A percentile compares a stretch with the other conserved stretches of the same genome.
Conservation (phyloP, 306 rosid genomes). For the Herpetospermum pedunculosum region DNA sequence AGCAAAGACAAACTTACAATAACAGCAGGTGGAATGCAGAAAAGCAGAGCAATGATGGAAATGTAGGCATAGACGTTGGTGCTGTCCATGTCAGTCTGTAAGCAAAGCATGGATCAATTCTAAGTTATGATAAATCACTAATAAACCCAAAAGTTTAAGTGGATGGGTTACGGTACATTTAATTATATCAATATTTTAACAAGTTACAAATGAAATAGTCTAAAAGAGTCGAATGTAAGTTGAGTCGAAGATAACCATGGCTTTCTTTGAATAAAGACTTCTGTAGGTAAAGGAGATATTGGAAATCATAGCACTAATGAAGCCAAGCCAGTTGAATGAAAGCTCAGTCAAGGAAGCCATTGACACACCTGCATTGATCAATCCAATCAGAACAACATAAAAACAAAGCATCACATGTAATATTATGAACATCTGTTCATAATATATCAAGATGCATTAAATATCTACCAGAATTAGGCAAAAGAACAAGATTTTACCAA, state of each 20-base stretch:
- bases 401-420: background rate
- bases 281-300: slow-evolving; percentile 48
- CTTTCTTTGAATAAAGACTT: slow-evolving; percentile 79
- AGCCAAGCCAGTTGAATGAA: slow-evolving; percentile 50
- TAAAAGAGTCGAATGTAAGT: slow-evolving; percentile 2
- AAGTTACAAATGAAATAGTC: background rate
- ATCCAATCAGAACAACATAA: background rate
- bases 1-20: slow-evolving; percentile 49
- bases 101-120: slow-evolving; percentile 10
- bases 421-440: background rate
- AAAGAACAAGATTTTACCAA: slow-evolving; percentile 19
- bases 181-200: too few species aligned
- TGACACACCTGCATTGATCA: slow-evolving; percentile 33
- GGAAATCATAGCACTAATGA: slow-evolving; percentile 53
- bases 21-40: slow-evolving; percentile 85
- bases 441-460: background rate
- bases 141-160: too few species aligned
- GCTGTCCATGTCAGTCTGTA: slow-evolving; percentile 94
- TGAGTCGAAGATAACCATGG: slow-evolving; percentile 51
- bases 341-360: slow-evolving; percentile 50
- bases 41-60: slow-evolving; percentile 78
- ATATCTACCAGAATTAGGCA: background rate
- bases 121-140: too few species aligned
- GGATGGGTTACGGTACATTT: too few species aligned
- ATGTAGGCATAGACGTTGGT: slow-evolving; percentile 89